Evolutionary conservation across 371 early-diverging fungal species (phyloP).

Genomic region (Saksenaea vasiformis): DNA sequence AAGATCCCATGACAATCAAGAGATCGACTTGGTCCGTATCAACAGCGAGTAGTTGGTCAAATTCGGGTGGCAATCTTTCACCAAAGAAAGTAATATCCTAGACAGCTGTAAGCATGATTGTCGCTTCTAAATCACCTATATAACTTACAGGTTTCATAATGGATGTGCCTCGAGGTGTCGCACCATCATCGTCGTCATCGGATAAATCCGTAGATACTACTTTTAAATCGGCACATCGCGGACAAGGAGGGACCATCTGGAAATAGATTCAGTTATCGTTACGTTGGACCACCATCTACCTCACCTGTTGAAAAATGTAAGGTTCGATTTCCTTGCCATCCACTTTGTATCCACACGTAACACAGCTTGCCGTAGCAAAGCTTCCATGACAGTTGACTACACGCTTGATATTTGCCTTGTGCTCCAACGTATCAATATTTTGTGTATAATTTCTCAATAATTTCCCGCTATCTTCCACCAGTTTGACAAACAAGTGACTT

Average conservation of each 20-base stretch:
- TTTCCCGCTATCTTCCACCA: constrained; percentile 81
- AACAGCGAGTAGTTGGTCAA: constrained; percentile 66
- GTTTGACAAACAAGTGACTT: constrained; percentile 90
- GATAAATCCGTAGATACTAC: background rate
- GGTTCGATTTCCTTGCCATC: constrained; percentile 78
- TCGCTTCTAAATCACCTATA: background rate
- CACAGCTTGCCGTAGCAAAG: constrained; percentile 91
- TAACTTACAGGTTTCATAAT: constrained; percentile 53
- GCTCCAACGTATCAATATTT: constrained; percentile 98
- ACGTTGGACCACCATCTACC: background rate
- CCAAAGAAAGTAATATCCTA: constrained; percentile 94
- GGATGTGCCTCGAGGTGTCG: constrained; percentile 22
- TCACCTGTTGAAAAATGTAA: constrained; percentile 69
- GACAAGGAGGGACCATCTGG: constrained; percentile 49
- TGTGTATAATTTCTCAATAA: constrained; percentile 96
- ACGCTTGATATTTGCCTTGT: constrained; percentile 81
- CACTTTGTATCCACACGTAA: constrained; percentile 77
- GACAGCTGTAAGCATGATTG: background rate
- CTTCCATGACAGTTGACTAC: constrained; percentile 93
- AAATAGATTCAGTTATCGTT: background rate
- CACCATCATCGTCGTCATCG: constrained; percentile 35
- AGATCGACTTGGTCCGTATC: constrained; percentile 83
- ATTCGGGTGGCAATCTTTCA: constrained; percentile 81
- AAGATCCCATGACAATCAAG: constrained; percentile 92
- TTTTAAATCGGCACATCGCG: constrained; percentile 27